phyloP scores from a whole-genome alignment of 768 basidiomycete genomes.

The Ramaria sp. region DNA sequence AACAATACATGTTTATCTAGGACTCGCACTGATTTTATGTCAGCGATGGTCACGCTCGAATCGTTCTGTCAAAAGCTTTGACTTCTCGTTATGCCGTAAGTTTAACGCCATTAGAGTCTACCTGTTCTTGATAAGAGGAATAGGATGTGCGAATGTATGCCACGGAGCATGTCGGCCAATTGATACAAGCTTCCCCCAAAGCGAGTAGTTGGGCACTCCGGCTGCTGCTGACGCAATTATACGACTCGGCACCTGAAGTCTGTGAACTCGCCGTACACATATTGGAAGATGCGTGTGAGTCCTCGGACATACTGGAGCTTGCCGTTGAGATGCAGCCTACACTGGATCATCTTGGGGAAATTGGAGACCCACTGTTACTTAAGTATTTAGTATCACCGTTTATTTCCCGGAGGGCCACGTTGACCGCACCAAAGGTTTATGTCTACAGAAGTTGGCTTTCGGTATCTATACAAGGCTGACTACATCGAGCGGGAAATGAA shows the following conservation, averaged over 20 bases:
- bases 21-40: constrained; percentile 7
- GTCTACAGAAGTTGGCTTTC: constrained; percentile 87
- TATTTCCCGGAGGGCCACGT: background rate
- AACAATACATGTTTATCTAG: background rate
- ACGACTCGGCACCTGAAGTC: constrained; percentile 86
- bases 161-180: constrained; percentile 73
- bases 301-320: constrained; percentile 70
- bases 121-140: background rate
- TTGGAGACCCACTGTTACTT: constrained; percentile 79
- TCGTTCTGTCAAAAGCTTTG: constrained; percentile 87
- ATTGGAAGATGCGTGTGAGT: constrained; percentile 83
- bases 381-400: constrained; percentile 42
- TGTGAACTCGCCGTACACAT: constrained; percentile 83
- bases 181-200: constrained; percentile 53
- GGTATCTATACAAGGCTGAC: constrained; percentile 81
- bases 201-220: constrained; percentile 84
- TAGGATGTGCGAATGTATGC: constrained; percentile 85
- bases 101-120: background rate
- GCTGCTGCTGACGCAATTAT: constrained; percentile 88
- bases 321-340: constrained; percentile 94
- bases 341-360: constrained; percentile 89
- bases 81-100: constrained; percentile 85
- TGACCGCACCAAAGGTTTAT: constrained; percentile 55
- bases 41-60: constrained; percentile 91
- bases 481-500: constrained; percentile 96